Evolutionary conservation across 192 early-diverging fungal genomes (phyloP), one percentile per base, ranked within the genome.

Genomic region (Bifiguratus adelaidae): DNA sequence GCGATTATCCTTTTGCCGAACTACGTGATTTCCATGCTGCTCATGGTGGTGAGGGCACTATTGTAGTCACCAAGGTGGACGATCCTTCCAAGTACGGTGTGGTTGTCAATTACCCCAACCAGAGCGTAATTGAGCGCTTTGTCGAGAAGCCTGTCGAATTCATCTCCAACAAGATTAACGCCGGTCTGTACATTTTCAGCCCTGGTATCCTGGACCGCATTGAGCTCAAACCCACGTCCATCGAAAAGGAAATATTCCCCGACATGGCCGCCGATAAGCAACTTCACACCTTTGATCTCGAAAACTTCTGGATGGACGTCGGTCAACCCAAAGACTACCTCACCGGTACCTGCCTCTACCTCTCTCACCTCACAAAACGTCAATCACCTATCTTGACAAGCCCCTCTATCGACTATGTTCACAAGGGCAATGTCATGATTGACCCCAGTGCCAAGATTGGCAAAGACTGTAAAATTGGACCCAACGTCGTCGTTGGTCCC

Each of bases 21-120:
- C 71, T 99, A 47, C 67, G 82, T 47, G 81, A 83, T 54, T 97
- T 97, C 84, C 96, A 99, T 60, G 56, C 70, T 20, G 62, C 70
- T 50, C 96, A 99, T 63, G 92, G 94, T 22, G 63, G 74, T 41
- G 94, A 99, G 63, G 96, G 94, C 43, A 97, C 96, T 45, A 88
- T 99, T 63, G 74, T 99, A 49, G 81, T 89, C 25, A 99, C 96
- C 53, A 87, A 84, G 61, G 96, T 97, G 36, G 89, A 94, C 47
- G 96, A 99, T 58, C 96, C 96, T 8, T 89, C 89, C 48, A 99
- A 99, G 70, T 99, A 96, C 60, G 96, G 96, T 69, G 96, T 99
- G 22, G 85, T 99, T 60, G 89, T 99, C 40, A 84, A 80, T 45
- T 77, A 92, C 61, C 27, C 68, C 29, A 73, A 76, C 4, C 71